Evolutionary conservation across 306 rosid species (phyloP).

Genomic region (Corylus americana): DNA sequence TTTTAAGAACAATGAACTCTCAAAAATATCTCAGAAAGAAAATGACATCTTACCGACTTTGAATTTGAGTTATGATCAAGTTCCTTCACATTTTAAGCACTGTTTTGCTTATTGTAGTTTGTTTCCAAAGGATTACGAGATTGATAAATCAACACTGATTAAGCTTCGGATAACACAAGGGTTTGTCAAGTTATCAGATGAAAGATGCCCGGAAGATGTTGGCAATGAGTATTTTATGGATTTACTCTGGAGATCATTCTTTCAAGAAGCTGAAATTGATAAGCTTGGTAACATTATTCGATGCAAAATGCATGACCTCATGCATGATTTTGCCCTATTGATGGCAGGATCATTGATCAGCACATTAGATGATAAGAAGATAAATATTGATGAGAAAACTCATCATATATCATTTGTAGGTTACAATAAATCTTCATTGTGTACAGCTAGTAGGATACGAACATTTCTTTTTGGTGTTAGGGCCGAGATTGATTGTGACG

Average conservation of each 20-base stretch:
- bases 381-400: not conserved
- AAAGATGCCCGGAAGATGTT: constrained; percentile 9
- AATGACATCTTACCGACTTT: not conserved
- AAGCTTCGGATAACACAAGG: constrained; percentile 27
- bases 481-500: no score
- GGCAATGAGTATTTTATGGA: constrained; percentile 9
- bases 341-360: not conserved
- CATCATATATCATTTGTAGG: constrained; percentile 4
- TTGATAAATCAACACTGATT: not conserved
- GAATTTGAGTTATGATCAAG: not conserved
- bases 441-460: not conserved
- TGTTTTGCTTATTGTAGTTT: constrained; percentile 14
- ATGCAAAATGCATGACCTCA: constrained; percentile 19
- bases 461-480: not conserved
- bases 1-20: no score
- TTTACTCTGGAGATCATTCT: constrained; percentile 7
- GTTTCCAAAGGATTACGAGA: not conserved
- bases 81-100: constrained; percentile 3
- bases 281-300: not conserved
- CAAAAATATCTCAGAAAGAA: no score
- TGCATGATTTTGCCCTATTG: not conserved
- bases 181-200: not conserved
- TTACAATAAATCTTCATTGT: not conserved
- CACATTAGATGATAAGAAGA: no score
- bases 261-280: not conserved